A percentile compares a stretch with the other conserved stretches of the same genome.
Evolutionary conservation across 2,329 filamentous ascomycete species (phyloP).

Genomic region (Delphinella strobiligena): DNA sequence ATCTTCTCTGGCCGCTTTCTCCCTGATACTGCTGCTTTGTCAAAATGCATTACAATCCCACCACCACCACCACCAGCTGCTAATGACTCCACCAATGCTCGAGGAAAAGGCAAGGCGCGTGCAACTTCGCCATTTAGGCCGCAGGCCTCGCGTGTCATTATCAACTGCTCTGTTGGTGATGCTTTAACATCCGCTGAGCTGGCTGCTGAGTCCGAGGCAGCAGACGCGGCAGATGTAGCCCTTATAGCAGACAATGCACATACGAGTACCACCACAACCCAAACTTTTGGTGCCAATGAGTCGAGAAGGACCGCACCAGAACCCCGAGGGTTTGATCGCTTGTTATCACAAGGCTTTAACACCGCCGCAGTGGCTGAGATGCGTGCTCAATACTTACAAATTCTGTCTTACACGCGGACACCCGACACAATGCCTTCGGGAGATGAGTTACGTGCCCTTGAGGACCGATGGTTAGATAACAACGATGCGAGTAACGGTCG

Average conservation of each 20-base stretch:
- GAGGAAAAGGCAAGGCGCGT: conserved; percentile 54
- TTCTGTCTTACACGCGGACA: conserved; percentile 70
- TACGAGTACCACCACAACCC: not conserved
- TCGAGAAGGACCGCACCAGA: conserved; percentile 37
- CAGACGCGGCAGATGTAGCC: conserved; percentile 25
- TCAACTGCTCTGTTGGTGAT: conserved; percentile 84
- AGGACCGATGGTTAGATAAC: conserved; percentile 81
- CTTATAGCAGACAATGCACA: conserved; percentile 14
- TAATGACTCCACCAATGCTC: conserved; percentile 17
- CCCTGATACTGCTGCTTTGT: conserved; percentile 57
- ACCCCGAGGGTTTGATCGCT: conserved; percentile 76
- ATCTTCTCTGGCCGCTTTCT: conserved; percentile 85
- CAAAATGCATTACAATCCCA: conserved; percentile 53
- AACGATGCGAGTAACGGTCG: conserved; percentile 31
- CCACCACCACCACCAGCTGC: conserved; percentile 38
- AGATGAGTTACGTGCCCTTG: conserved; percentile 60
- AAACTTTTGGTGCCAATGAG: conserved; percentile 2
- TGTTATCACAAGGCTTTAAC: conserved; percentile 72
- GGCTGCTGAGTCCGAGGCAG: conserved; percentile 46
- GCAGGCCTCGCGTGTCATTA: conserved; percentile 53
- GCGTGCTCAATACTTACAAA: conserved; percentile 76
- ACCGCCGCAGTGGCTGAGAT: conserved; percentile 71
- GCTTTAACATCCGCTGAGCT: conserved; percentile 58
- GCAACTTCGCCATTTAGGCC: conserved; percentile 23
- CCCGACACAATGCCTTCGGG: conserved; percentile 81